A percentile compares a stretch with the other conserved stretches of the same genome.
phyloP scores from a whole-genome alignment of 257 asterid species.

The Haberlea rhodopensis region DNA sequence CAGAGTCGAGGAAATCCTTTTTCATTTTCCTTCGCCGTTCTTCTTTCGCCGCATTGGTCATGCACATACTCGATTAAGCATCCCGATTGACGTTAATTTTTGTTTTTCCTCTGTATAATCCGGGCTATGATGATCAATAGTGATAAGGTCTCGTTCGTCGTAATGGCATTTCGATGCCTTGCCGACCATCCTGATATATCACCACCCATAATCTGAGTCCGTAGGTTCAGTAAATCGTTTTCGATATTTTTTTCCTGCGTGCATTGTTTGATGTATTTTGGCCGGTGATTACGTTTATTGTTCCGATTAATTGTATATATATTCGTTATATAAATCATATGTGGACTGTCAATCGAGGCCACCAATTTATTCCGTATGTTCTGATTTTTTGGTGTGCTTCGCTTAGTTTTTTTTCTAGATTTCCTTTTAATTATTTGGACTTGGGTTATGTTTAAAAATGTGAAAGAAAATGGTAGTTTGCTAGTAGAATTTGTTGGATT shows the following conservation, averaged over 20 bases:
- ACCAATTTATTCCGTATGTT: neutral
- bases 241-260: neutral
- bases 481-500: no score
- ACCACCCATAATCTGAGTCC: slow-evolving; percentile 43
- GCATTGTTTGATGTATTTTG: neutral
- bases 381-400: neutral
- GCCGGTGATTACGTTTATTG: neutral
- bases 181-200: slow-evolving; percentile 40
- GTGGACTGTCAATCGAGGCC: neutral
- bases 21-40: no score
- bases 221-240: neutral
- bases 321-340: neutral
- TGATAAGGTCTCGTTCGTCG: slow-evolving; percentile 37
- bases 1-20: no score
- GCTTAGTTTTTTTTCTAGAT: neutral
- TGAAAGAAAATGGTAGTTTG: no score
- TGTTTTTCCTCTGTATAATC: neutral
- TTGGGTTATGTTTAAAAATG: neutral
- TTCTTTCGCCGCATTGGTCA: neutral
- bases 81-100: neutral
- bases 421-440: neutral
- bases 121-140: slow-evolving; percentile 19
- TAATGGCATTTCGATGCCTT: slow-evolving; percentile 30
- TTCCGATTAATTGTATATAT: neutral
- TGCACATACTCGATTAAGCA: neutral